Conservation (phyloP, 2,329 filamentous ascomycete genomes). For the Diaporthe destruens region DNA sequence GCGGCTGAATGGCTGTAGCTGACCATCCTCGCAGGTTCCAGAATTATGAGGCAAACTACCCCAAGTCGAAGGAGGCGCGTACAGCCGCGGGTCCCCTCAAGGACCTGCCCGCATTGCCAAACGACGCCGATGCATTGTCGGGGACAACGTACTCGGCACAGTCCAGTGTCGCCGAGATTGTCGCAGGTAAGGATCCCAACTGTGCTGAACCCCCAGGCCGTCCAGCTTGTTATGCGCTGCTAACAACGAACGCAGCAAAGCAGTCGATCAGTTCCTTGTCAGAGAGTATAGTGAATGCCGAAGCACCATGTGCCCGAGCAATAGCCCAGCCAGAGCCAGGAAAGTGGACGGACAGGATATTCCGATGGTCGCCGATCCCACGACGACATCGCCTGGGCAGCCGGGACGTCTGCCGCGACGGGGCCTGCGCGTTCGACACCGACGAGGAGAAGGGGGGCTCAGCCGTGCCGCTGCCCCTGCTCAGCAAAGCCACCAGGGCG, state of each 20-base stretch:
- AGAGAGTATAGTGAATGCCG: slow-evolving; percentile 39
- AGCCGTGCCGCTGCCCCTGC: slow-evolving; percentile 10
- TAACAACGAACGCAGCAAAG: slow-evolving; percentile 28
- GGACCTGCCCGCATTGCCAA: not conserved
- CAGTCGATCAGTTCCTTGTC: slow-evolving; percentile 37
- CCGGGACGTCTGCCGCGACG: slow-evolving; percentile 1
- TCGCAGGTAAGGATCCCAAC: slow-evolving; percentile 18
- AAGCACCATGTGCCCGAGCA: slow-evolving; percentile 37
- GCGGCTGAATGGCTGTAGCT: not conserved
- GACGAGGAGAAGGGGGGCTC: slow-evolving; percentile 31
- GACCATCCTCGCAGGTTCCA: slow-evolving; percentile 53
- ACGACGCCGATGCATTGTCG: slow-evolving; percentile 6
- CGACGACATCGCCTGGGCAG: not conserved
- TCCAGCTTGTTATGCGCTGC: not conserved
- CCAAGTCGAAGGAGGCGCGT: slow-evolving; percentile 39
- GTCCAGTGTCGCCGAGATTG: slow-evolving; percentile 5
- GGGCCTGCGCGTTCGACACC: slow-evolving; percentile 8
- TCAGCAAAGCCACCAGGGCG: not conserved
- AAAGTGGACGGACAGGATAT: slow-evolving; percentile 28
- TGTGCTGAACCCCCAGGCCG: not conserved
- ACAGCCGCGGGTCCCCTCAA: not conserved
- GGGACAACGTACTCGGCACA: slow-evolving; percentile 1
- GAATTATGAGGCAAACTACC: slow-evolving; percentile 55
- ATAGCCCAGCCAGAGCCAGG: slow-evolving; percentile 20
- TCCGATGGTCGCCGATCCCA: slow-evolving; percentile 4